Conservation (phyloP, 148 eudicot genomes). For the Fagopyrum esculentum region DNA sequence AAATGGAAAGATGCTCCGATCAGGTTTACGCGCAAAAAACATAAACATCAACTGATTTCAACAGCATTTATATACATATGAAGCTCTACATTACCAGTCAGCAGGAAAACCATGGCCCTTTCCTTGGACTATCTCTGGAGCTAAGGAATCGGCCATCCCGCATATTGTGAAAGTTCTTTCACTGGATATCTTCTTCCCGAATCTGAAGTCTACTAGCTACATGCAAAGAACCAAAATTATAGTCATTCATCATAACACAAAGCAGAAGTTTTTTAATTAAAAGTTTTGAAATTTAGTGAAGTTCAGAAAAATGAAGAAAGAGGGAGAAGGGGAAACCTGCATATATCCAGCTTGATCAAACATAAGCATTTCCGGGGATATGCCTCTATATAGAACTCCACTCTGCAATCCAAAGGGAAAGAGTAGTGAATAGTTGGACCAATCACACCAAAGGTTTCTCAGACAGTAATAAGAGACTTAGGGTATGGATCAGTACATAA, state of each 20-base stretch:
- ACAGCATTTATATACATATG: neutral
- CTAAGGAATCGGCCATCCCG: constrained; percentile 82
- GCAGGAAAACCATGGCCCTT: constrained; percentile 82
- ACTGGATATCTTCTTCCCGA: constrained; percentile 65
- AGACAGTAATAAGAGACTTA: too few relatives aligned
- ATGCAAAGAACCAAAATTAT: constrained; percentile 16
- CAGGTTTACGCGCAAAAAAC: neutral
- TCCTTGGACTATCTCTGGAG: constrained; percentile 96
- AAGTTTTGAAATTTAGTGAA: neutral
- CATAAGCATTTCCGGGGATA: constrained; percentile 83
- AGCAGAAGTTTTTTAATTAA: neutral
- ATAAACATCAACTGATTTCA: neutral
- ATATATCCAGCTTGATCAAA: constrained; percentile 71
- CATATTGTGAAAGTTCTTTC: constrained; percentile 87
- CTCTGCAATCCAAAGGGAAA: constrained; percentile 37
- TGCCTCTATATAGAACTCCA: constrained; percentile 80
- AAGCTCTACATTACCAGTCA: constrained; percentile 60
- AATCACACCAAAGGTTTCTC: too few relatives aligned
- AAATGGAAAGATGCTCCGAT: neutral
- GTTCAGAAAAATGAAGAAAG: neutral
- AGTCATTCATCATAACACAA: neutral
- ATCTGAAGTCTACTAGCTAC: constrained; percentile 92
- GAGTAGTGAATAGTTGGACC: neutral
- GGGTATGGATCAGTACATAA: neutral
- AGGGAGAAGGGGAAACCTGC: constrained; percentile 43